phyloP scores from a whole-genome alignment of 2,329 filamentous ascomycete genomes.

The Cercospora citrullina region DNA sequence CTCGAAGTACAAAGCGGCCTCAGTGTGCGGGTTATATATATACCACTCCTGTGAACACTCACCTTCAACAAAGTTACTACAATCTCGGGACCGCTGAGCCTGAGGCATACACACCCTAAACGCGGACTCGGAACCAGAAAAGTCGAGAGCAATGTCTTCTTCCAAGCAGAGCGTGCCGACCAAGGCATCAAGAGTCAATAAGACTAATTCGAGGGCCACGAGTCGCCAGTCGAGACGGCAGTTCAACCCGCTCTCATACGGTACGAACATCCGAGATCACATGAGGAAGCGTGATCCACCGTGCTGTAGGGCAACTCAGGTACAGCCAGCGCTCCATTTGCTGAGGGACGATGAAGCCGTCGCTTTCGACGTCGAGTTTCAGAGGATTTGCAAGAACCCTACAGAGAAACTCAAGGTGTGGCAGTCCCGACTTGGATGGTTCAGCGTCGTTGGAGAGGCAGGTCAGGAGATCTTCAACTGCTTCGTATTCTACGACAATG shows the following conservation, averaged over 20 bases:
- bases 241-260: not conserved
- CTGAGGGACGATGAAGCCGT: conserved; percentile 1
- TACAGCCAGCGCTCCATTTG: not conserved
- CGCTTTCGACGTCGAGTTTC: not conserved
- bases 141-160: not conserved
- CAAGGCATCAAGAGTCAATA: not conserved
- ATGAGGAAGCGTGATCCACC: not conserved
- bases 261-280: not conserved
- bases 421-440: not conserved
- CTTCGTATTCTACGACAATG: conserved; percentile 2
- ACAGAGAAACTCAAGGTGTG: not conserved
- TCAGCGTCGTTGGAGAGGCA: not conserved
- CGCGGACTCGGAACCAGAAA: not conserved
- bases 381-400: not conserved
- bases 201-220: not conserved
- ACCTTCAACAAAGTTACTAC: too few species aligned
- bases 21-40: not conserved
- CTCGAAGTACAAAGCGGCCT: not conserved
- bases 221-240: not conserved
- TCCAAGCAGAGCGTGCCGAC: not conserved
- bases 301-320: not conserved
- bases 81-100: too few species aligned
- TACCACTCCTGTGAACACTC: not conserved
- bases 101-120: not conserved
- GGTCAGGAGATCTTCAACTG: conserved; percentile 17